phyloP scores from a whole-genome alignment of 2,329 filamentous ascomycete genomes.

The Geoglossum cookeanum region DNA sequence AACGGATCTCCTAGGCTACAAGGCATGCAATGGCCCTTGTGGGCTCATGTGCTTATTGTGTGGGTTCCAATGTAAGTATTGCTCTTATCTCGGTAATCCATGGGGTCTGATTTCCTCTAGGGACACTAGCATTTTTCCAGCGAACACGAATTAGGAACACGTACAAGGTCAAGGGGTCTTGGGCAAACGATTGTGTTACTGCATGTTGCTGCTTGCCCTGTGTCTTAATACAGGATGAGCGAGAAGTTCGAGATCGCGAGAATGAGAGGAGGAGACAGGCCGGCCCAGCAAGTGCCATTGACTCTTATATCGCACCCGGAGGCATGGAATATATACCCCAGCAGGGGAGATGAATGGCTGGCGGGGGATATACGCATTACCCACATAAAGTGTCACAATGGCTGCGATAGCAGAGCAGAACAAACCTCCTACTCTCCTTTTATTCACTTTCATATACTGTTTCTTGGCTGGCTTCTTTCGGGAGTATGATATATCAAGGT shows the following conservation, averaged over 20 bases:
- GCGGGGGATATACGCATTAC: neutral
- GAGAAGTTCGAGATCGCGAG: slow-evolving; percentile 25
- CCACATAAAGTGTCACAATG: neutral
- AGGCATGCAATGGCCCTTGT: slow-evolving; percentile 22
- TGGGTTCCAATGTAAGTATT: slow-evolving; percentile 17
- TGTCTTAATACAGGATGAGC: slow-evolving; percentile 25
- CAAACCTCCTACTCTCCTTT: neutral
- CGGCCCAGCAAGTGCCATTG: slow-evolving; percentile 16
- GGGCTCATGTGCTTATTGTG: slow-evolving; percentile 19
- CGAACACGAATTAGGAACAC: slow-evolving; percentile 21
- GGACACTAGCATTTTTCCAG: slow-evolving; percentile 20
- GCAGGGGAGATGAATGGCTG: neutral
- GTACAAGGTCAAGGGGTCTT: slow-evolving; percentile 24
- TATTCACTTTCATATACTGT: neutral
- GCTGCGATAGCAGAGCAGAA: neutral
- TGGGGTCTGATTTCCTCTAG: slow-evolving; percentile 5
- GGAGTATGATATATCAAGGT: neutral
- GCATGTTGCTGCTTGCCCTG: slow-evolving; percentile 24
- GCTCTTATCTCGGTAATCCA: neutral
- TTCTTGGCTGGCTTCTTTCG: neutral
- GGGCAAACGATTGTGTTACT: slow-evolving; percentile 18
- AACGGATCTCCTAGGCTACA: slow-evolving; percentile 20
- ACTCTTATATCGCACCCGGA: neutral
- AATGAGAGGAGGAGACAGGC: slow-evolving; percentile 21
- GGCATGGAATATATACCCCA: neutral